Percentiles rank a stretch among this genome's conserved stretches.
Conservation (phyloP, 345 rosid species). For the Ceriops decandra region DNA sequence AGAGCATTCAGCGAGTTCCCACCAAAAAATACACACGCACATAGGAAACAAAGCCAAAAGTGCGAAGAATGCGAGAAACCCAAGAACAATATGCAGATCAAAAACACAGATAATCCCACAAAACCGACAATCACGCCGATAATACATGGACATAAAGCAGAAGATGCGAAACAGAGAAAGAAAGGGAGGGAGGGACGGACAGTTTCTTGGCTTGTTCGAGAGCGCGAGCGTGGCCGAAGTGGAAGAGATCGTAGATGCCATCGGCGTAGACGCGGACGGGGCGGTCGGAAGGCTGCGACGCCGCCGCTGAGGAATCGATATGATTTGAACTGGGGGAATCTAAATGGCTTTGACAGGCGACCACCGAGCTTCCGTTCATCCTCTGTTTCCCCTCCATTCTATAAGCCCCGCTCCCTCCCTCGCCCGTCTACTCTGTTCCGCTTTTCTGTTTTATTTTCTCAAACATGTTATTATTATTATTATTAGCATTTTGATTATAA, state of each 20-base stretch:
- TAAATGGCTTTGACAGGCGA: not conserved
- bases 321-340: not conserved
- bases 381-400: not conserved
- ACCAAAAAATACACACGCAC: not conserved
- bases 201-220: constrained; percentile 92
- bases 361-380: not conserved
- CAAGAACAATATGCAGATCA: no score
- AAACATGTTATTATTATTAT: not conserved
- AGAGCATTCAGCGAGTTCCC: not conserved
- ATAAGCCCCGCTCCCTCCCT: not conserved
- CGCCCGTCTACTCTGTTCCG: not conserved
- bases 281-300: not conserved
- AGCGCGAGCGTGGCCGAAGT: constrained; percentile 93
- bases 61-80: not conserved
- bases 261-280: constrained; percentile 93
- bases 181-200: constrained; percentile 32
- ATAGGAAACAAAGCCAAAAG: not conserved
- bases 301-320: not conserved
- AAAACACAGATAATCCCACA: not conserved
- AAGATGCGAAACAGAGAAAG: not conserved
- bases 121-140: not conserved
- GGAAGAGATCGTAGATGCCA: constrained; percentile 99
- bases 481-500: not conserved
- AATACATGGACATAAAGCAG: not conserved
- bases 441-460: not conserved